phyloP scores from a whole-genome alignment of 1,284 basidiomycete genomes.

The Macrocystidia cucumis region DNA sequence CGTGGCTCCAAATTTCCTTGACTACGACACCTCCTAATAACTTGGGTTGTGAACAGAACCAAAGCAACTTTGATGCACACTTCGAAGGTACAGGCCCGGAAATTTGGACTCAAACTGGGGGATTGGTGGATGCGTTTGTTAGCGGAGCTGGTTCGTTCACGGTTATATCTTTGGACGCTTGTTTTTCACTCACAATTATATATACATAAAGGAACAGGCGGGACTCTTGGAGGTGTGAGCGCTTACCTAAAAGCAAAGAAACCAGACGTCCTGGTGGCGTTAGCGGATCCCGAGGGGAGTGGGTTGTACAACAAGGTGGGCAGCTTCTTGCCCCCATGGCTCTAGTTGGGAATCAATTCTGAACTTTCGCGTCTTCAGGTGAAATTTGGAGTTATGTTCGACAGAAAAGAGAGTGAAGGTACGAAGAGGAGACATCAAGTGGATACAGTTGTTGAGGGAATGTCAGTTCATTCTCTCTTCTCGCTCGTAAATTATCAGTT shows the following conservation, averaged over 20 bases:
- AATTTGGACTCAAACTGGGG: conserved; percentile 90
- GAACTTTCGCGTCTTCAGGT: conserved; percentile 40
- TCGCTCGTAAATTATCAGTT: background rate
- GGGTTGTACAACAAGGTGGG: conserved; percentile 89
- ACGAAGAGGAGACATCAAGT: conserved; percentile 92
- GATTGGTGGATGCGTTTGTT: conserved; percentile 81
- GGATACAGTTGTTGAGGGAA: conserved; percentile 87
- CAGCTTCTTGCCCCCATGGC: background rate
- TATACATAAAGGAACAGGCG: conserved; percentile 69
- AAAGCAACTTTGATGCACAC: conserved; percentile 88
- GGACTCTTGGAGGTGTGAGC: conserved; percentile 87
- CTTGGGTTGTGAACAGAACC: conserved; percentile 46
- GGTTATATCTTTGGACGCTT: conserved; percentile 4
- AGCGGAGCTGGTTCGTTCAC: conserved; percentile 74
- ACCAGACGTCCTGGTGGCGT: conserved; percentile 58
- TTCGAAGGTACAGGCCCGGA: conserved; percentile 90
- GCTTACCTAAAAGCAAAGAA: conserved; percentile 72
- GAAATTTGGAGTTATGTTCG: conserved; percentile 92
- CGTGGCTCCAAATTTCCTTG: background rate
- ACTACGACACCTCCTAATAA: background rate
- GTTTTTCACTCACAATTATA: conserved; percentile 1
- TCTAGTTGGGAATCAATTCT: conserved; percentile 2
- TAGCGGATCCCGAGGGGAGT: conserved; percentile 92
- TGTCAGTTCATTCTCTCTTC: conserved; percentile 37
- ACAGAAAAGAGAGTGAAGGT: conserved; percentile 87